phyloP scores from a whole-genome alignment of 495 filamentous ascomycete species.

The Mytilinidion resinicola region DNA sequence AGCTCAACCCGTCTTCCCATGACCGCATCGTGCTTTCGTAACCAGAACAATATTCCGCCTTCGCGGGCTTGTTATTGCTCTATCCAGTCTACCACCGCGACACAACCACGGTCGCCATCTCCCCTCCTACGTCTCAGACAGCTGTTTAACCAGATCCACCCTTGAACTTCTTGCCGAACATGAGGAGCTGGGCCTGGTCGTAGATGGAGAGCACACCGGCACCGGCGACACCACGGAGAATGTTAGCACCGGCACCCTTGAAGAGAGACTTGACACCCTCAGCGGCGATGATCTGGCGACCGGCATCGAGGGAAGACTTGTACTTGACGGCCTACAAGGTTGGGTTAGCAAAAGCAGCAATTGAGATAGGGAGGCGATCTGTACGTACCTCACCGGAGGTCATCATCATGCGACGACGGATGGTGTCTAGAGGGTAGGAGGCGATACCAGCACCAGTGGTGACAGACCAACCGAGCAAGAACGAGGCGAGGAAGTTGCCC shows the following conservation, averaged over 20 bases:
- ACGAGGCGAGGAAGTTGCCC: conserved; percentile 98
- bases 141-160: conserved; percentile 69
- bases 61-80: conserved; percentile 26
- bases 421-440: conserved; percentile 98
- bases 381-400: conserved; percentile 68
- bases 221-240: conserved; percentile 99
- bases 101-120: conserved; percentile 18
- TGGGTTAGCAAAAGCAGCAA: conserved; percentile 6
- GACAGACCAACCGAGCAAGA: conserved; percentile 97
- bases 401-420: conserved; percentile 99
- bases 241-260: conserved; percentile 99
- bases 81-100: conserved; percentile 25
- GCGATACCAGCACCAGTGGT: conserved; percentile 99
- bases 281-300: conserved; percentile 88
- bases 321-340: conserved; percentile 90
- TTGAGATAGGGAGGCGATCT: not conserved
- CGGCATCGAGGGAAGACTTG: conserved; percentile 88
- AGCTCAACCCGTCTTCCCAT: conserved; percentile 3
- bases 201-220: conserved; percentile 99
- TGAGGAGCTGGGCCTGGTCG: conserved; percentile 94
- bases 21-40: conserved; percentile 30
- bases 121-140: conserved; percentile 16
- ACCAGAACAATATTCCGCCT: conserved; percentile 42
- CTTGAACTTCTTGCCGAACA: conserved; percentile 99
- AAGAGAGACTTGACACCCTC: conserved; percentile 97